Conservation (phyloP, 192 early-diverging fungal genomes). For the Glomus cerebriforme region DNA sequence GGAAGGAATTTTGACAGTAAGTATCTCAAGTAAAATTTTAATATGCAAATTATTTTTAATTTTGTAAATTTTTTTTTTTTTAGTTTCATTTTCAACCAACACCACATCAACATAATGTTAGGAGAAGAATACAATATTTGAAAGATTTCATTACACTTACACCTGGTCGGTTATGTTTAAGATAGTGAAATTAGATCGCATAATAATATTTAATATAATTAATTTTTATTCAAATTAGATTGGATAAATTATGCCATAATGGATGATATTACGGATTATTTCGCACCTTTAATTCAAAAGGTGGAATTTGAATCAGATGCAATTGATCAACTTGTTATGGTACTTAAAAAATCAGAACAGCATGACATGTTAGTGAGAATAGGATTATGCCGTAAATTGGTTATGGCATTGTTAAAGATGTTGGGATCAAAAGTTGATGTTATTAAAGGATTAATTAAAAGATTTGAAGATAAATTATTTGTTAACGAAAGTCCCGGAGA, state of each 20-base stretch:
- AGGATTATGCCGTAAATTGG: conserved; percentile 69
- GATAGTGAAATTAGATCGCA: conserved; percentile 21
- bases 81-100: conserved; percentile 83
- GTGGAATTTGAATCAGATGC: conserved; percentile 95
- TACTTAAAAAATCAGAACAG: conserved; percentile 86
- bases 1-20: conserved; percentile 68
- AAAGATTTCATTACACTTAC: conserved; percentile 83
- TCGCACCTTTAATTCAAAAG: conserved; percentile 79
- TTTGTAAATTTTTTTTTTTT: background rate
- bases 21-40: conserved; percentile 7
- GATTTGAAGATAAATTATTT: conserved; percentile 51
- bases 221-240: conserved; percentile 50
- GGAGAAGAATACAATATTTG: conserved; percentile 81
- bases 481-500: conserved; percentile 46
- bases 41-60: background rate
- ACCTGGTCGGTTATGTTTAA: conserved; percentile 51
- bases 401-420: conserved; percentile 69
- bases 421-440: conserved; percentile 76
- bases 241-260: conserved; percentile 97
- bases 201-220: background rate
- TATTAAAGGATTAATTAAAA: conserved; percentile 73
- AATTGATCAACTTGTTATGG: conserved; percentile 92
- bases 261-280: conserved; percentile 93
- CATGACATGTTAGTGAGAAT: conserved; percentile 78
- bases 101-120: conserved; percentile 81